Evolutionary conservation across 345 rosid species (phyloP).

Genomic region (Camelina neglecta): DNA sequence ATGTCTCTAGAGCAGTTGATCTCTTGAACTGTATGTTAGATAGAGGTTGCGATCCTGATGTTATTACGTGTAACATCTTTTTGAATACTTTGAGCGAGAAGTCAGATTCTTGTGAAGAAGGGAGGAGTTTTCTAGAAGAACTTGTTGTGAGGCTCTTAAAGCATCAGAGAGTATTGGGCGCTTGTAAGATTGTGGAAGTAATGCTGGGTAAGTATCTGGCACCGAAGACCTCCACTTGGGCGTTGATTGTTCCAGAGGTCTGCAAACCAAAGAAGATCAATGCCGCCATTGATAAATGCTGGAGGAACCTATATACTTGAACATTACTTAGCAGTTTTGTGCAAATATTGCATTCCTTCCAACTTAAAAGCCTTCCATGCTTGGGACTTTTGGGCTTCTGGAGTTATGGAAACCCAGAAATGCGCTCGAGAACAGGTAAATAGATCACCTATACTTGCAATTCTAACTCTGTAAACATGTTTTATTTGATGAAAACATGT

Average conservation of each 20-base stretch:
- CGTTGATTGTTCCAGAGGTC: constrained; percentile 61
- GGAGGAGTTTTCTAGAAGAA: constrained; percentile 75
- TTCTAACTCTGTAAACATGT: constrained; percentile 5
- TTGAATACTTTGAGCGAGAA: constrained; percentile 67
- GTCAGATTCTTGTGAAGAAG: constrained; percentile 73
- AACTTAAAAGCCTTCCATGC: constrained; percentile 24
- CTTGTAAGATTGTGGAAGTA: constrained; percentile 69
- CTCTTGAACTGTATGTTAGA: constrained; percentile 83
- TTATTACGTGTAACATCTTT: constrained; percentile 74
- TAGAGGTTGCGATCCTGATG: constrained; percentile 80
- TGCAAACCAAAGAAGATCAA: constrained; percentile 72
- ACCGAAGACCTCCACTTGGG: constrained; percentile 73
- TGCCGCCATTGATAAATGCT: constrained; percentile 66
- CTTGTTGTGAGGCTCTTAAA: constrained; percentile 69
- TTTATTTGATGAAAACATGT: neutral
- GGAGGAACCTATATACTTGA: constrained; percentile 61
- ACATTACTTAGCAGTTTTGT: constrained; percentile 1
- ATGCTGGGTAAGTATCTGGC: constrained; percentile 74
- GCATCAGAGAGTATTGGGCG: constrained; percentile 66
- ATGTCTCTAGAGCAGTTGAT: constrained; percentile 71
- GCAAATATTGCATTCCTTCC: neutral
- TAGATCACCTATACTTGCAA: neutral
- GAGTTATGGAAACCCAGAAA: neutral
- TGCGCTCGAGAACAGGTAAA: constrained; percentile 6
- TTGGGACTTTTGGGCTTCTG: constrained; percentile 10